phyloP scores from a whole-genome alignment of 371 early-diverging fungal genomes.

The Choanephora cucurbitarum region DNA sequence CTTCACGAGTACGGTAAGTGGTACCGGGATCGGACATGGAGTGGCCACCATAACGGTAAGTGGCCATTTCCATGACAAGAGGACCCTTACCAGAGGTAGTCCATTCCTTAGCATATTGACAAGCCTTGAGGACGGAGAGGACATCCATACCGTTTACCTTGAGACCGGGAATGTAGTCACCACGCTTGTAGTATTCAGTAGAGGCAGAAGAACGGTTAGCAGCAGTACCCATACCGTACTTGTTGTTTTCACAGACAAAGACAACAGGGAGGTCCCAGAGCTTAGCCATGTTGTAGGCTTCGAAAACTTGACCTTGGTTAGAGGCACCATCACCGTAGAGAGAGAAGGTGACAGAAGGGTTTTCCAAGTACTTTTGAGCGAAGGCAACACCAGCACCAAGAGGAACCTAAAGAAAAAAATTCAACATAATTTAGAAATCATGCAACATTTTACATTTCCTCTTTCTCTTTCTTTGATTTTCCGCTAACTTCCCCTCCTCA shows the following conservation, averaged over 20 bases:
- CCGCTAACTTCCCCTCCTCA: too few species aligned
- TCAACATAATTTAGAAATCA: neutral
- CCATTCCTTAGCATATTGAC: constrained; percentile 85
- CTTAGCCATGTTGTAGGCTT: constrained; percentile 99
- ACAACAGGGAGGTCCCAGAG: constrained; percentile 97
- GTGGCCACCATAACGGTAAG: constrained; percentile 99
- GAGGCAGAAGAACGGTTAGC: constrained; percentile 90
- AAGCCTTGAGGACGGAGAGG: constrained; percentile 89
- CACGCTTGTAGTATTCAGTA: constrained; percentile 95
- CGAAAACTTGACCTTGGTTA: constrained; percentile 99
- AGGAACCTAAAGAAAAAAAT: constrained; percentile 60
- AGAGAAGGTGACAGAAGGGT: constrained; percentile 82
- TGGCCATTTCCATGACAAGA: constrained; percentile 95
- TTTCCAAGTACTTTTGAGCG: constrained; percentile 89
- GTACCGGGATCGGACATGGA: constrained; percentile 99
- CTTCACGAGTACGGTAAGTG: constrained; percentile 97
- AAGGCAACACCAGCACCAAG: constrained; percentile 98
- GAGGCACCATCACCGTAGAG: constrained; percentile 99
- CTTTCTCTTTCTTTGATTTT: too few species aligned
- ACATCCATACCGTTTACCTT: constrained; percentile 95
- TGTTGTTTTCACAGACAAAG: constrained; percentile 99
- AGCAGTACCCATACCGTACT: constrained; percentile 99
- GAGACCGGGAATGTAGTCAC: constrained; percentile 97
- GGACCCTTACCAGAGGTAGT: constrained; percentile 90
- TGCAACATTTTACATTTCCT: neutral